These are phyloP conservation scores for Aspergillus piperis DNA, from an alignment of 2,329 filamentous ascomycete species.

Conservation along the genomic window DNA sequence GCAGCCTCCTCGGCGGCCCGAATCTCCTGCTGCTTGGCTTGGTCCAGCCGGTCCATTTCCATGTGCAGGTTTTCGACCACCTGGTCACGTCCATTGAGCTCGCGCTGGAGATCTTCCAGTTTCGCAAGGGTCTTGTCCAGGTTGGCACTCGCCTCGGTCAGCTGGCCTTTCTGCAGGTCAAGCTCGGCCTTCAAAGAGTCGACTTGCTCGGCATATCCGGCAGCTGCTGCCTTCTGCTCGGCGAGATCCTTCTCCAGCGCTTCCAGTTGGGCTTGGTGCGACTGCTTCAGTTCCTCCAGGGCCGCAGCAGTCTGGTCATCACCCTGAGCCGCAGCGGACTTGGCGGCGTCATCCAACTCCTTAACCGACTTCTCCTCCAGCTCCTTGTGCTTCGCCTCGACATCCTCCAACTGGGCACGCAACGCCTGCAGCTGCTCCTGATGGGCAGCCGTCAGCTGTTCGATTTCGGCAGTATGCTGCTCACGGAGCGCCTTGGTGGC, in stretches of 20 bases:
- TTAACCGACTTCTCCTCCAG: conserved; percentile 39
- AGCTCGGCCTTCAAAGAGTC: conserved; percentile 34
- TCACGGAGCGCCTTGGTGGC: conserved; percentile 30
- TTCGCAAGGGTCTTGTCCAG: conserved; percentile 34
- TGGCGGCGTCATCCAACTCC: conserved; percentile 42
- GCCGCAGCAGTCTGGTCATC: conserved; percentile 37
- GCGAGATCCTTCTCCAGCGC: conserved; percentile 37
- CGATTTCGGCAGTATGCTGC: conserved; percentile 37
- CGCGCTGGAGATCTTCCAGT: conserved; percentile 33
- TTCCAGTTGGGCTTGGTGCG: conserved; percentile 39
- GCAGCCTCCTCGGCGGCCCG: conserved; percentile 37
- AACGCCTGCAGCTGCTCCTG: conserved; percentile 36
- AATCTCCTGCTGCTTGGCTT: conserved; percentile 40
- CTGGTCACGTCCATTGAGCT: conserved; percentile 39
- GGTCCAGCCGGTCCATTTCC: conserved; percentile 39
- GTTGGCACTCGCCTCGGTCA: conserved; percentile 30
- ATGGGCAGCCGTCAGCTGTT: conserved; percentile 35
- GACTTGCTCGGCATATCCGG: conserved; percentile 33
- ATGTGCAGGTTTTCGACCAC: conserved; percentile 42
- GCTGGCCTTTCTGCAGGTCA: conserved; percentile 30
- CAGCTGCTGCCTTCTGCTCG: conserved; percentile 34
- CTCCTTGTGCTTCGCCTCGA: conserved; percentile 39
- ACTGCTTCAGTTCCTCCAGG: conserved; percentile 41
- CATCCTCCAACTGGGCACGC: conserved; percentile 37
- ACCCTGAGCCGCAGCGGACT: conserved; percentile 37